Percentiles rank a stretch among this genome's conserved stretches.
Evolutionary conservation across 2,329 filamentous ascomycete genomes (phyloP).

Genomic region (Alternaria infectoria): DNA sequence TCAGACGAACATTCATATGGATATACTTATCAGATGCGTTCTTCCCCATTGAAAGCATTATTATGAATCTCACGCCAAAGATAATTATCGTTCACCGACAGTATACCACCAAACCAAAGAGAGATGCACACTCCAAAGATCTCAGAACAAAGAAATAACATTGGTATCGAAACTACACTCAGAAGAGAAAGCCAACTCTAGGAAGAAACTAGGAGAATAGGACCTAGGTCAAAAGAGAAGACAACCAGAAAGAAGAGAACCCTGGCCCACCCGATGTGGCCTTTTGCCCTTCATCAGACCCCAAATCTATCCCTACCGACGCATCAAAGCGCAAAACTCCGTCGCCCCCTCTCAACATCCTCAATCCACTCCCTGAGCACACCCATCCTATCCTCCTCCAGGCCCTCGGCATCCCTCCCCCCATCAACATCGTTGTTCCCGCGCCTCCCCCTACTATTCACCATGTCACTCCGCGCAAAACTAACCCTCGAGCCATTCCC

Average conservation of each 20-base stretch:
- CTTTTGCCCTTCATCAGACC: background rate
- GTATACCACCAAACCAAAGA: too few relatives aligned
- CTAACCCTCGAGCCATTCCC: background rate
- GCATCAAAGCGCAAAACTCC: background rate
- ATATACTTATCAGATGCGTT: too few relatives aligned
- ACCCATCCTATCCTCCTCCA: background rate
- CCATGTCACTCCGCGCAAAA: background rate
- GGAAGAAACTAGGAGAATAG: background rate
- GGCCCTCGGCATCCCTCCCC: background rate
- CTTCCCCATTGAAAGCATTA: too few relatives aligned
- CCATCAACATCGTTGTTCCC: background rate
- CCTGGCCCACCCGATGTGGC: background rate
- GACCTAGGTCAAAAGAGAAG: background rate
- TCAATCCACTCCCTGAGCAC: constrained; percentile 1
- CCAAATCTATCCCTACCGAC: background rate
- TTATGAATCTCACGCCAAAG: too few relatives aligned
- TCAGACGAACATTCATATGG: too few relatives aligned
- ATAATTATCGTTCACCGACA: too few relatives aligned
- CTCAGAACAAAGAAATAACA: background rate
- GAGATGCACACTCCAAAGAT: background rate
- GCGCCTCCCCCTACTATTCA: background rate
- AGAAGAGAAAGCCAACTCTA: background rate
- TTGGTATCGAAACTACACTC: background rate
- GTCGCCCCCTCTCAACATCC: background rate
- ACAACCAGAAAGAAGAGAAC: background rate